phyloP scores from a whole-genome alignment of 2,329 filamentous ascomycete species.

The Pseudogymnoascus sp. region DNA sequence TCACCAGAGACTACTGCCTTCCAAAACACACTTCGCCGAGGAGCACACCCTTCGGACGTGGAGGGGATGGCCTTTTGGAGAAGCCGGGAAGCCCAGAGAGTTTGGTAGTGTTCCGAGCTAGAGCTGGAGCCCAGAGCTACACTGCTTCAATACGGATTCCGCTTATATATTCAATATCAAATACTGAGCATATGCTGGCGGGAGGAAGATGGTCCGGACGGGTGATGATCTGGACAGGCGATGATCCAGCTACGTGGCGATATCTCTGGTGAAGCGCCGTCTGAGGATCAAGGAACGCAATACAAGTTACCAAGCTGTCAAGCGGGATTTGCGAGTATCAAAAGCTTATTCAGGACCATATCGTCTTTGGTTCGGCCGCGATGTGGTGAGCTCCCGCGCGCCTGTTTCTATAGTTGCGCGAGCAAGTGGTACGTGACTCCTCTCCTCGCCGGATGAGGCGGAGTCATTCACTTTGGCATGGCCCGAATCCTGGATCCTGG shows the following conservation, averaged over 20 bases:
- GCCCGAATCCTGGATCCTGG: not conserved
- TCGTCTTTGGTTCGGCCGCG: not conserved
- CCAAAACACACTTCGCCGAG: not conserved
- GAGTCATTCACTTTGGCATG: conserved; percentile 6
- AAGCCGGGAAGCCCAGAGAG: not conserved
- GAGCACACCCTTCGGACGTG: not conserved
- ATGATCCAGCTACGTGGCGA: not conserved
- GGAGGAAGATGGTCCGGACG: not conserved
- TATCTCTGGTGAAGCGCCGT: not conserved
- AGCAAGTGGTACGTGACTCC: not conserved
- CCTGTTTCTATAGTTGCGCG: conserved; percentile 2
- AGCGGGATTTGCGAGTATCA: not conserved
- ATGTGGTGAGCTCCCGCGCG: not conserved
- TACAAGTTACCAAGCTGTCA: not conserved
- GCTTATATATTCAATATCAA: not conserved
- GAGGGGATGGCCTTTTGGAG: not conserved
- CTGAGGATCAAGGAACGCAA: not conserved
- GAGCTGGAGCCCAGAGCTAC: not conserved
- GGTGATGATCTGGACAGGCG: not conserved
- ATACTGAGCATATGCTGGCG: not conserved
- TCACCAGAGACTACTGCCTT: not conserved
- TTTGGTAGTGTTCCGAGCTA: not conserved
- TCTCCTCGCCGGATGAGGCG: conserved; percentile 3
- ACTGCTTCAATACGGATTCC: not conserved
- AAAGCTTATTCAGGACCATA: conserved; percentile 1